phyloP scores from a whole-genome alignment of 495 filamentous ascomycete genomes.

The Tuber aestivum region DNA sequence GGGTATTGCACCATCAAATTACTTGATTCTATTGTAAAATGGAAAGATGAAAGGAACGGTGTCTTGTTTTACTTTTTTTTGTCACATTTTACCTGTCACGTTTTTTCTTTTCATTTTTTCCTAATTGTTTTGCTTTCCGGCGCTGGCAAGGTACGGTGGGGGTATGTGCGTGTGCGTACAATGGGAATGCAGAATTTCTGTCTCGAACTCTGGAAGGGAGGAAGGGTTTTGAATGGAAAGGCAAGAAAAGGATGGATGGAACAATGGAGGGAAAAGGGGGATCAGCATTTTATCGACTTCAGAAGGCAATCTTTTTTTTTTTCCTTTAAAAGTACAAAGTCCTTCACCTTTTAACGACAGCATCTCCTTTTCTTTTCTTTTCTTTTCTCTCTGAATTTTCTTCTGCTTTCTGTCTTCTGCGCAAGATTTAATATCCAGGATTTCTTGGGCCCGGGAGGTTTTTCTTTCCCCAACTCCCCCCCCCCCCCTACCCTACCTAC shows the following conservation, averaged over 20 bases:
- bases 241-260: background rate
- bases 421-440: background rate
- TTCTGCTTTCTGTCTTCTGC: background rate
- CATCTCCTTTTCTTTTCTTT: background rate
- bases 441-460: background rate
- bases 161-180: background rate
- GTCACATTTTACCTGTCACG: constrained; percentile 12
- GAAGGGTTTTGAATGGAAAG: background rate
- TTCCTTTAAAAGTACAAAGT: too few relatives aligned
- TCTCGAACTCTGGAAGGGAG: background rate
- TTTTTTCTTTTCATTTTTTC: constrained; percentile 22
- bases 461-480: background rate
- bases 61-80: constrained; percentile 21
- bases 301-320: background rate
- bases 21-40: constrained; percentile 84
- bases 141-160: background rate
- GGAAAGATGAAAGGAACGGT: background rate
- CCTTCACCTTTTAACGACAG: background rate
- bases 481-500: too few relatives aligned
- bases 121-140: constrained; percentile 16
- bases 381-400: background rate
- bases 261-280: background rate
- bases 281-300: background rate
- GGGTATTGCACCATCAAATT: constrained; percentile 96
- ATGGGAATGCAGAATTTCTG: background rate